Percentiles rank a stretch among this genome's conserved stretches.
Evolutionary conservation across 192 early-diverging fungal genomes (phyloP).

Genomic region (Powellomyces hirtus): DNA sequence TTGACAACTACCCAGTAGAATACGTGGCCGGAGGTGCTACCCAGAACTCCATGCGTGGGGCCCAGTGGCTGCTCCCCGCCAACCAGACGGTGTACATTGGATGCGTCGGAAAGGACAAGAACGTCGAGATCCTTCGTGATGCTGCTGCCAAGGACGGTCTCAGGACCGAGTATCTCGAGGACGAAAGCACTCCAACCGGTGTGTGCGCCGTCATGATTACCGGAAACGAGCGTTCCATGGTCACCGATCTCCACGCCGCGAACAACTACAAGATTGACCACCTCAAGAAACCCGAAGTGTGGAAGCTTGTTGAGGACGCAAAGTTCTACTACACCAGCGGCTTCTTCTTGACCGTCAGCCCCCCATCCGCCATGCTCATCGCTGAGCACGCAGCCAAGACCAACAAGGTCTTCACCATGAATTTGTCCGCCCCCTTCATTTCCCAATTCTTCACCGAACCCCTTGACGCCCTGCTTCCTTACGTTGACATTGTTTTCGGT

Average conservation of each 20-base stretch:
- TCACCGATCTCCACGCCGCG: constrained; percentile 93
- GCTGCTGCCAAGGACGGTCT: constrained; percentile 84
- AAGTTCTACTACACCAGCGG: constrained; percentile 91
- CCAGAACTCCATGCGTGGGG: constrained; percentile 88
- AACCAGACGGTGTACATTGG: constrained; percentile 91
- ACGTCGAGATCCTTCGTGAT: constrained; percentile 67
- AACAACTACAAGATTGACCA: constrained; percentile 78
- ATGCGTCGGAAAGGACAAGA: constrained; percentile 85
- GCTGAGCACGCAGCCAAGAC: constrained; percentile 84
- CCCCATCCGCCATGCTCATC: constrained; percentile 76
- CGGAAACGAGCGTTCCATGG: constrained; percentile 81
- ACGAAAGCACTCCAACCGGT: constrained; percentile 80
- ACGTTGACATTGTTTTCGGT: constrained; percentile 92
- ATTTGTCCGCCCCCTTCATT: constrained; percentile 95
- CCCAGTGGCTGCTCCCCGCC: constrained; percentile 81
- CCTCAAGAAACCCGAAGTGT: constrained; percentile 70
- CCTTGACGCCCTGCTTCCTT: constrained; percentile 74
- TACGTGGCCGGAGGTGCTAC: constrained; percentile 96
- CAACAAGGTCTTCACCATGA: constrained; percentile 87
- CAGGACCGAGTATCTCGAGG: constrained; percentile 83
- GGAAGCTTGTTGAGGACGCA: constrained; percentile 83
- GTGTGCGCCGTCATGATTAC: constrained; percentile 96
- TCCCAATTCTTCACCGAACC: constrained; percentile 88
- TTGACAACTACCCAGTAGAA: constrained; percentile 59
- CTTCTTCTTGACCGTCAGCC: constrained; percentile 92